These are phyloP conservation scores for Dujonia santamariae DNA, from an alignment of 1,139 yeast genomes.

Conservation along the genomic window DNA sequence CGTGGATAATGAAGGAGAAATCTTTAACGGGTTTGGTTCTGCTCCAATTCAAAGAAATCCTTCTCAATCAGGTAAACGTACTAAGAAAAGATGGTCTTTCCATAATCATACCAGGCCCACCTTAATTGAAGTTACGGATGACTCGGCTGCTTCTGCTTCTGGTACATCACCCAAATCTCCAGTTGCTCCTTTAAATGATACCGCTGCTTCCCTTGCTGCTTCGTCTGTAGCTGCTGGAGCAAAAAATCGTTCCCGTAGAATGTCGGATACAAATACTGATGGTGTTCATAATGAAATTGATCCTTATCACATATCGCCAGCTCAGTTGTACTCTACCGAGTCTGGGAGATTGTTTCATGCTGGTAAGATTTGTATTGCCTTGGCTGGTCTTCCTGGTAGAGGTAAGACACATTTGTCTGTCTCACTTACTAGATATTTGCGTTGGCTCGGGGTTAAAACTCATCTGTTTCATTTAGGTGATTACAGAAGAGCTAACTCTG, in stretches of 20 bases:
- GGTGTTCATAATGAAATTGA: constrained; percentile 55
- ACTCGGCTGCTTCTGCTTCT: constrained; percentile 2
- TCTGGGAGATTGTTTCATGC: constrained; percentile 92
- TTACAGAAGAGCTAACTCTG: constrained; percentile 66
- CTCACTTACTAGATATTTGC: constrained; percentile 80
- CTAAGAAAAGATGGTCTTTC: constrained; percentile 45
- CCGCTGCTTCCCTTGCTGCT: background rate
- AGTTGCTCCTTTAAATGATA: too few species aligned
- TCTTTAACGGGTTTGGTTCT: constrained; percentile 40
- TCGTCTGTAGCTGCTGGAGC: constrained; percentile 22
- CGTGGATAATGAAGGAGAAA: constrained; percentile 35
- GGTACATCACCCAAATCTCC: too few species aligned
- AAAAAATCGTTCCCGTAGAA: constrained; percentile 24
- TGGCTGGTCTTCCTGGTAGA: constrained; percentile 94
- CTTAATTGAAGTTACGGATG: constrained; percentile 22
- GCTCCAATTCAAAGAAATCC: constrained; percentile 27
- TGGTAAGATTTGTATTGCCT: constrained; percentile 84
- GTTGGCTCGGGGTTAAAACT: constrained; percentile 95
- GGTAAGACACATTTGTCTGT: constrained; percentile 95
- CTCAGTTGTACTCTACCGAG: constrained; percentile 87
- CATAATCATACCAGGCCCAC: constrained; percentile 37
- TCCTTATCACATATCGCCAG: constrained; percentile 62
- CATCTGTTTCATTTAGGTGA: constrained; percentile 92
- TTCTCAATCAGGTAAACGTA: constrained; percentile 25
- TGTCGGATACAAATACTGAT: constrained; percentile 45